Evolutionary conservation across 371 early-diverging fungal species (phyloP).

Genomic region (Dichotomocladium elegans): DNA sequence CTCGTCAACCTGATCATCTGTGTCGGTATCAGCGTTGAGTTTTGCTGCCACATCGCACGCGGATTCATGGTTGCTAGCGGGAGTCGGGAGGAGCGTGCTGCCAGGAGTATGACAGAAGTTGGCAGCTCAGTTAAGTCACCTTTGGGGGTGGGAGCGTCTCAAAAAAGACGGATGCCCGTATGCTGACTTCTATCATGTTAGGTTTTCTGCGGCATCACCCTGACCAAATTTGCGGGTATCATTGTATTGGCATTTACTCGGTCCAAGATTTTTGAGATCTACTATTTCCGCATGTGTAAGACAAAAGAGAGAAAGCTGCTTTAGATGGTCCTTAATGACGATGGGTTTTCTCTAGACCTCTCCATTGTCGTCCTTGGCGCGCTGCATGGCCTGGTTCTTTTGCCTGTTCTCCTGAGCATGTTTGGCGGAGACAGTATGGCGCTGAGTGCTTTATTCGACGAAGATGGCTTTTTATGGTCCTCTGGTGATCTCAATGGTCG

Average conservation of each 20-base stretch:
- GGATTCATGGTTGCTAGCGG: slow-evolving; percentile 57
- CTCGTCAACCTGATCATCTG: slow-evolving; percentile 76
- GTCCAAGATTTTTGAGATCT: slow-evolving; percentile 74
- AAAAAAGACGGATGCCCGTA: neutral
- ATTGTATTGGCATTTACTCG: slow-evolving; percentile 68
- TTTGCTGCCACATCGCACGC: slow-evolving; percentile 70
- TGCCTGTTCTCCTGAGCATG: slow-evolving; percentile 63
- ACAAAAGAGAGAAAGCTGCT: neutral
- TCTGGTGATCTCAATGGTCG: slow-evolving; percentile 16
- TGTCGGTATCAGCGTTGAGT: slow-evolving; percentile 77
- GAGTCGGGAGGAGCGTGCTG: slow-evolving; percentile 38
- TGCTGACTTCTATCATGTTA: slow-evolving; percentile 3
- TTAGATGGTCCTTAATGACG: neutral
- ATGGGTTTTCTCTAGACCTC: slow-evolving; percentile 33
- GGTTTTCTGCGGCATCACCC: slow-evolving; percentile 74
- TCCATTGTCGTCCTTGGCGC: slow-evolving; percentile 68
- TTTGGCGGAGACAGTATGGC: slow-evolving; percentile 54
- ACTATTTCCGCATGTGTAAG: slow-evolving; percentile 77
- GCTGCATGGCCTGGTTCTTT: slow-evolving; percentile 64
- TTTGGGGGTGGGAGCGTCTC: too few relatives aligned
- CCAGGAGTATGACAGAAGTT: slow-evolving; percentile 57
- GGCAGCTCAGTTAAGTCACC: slow-evolving; percentile 59
- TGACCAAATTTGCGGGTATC: slow-evolving; percentile 76
- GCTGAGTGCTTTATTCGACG: slow-evolving; percentile 42
- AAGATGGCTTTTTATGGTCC: slow-evolving; percentile 48